These are phyloP conservation scores for Pseudevernia furfuracea DNA, from an alignment of 495 filamentous ascomycete species.

Conservation along the genomic window DNA sequence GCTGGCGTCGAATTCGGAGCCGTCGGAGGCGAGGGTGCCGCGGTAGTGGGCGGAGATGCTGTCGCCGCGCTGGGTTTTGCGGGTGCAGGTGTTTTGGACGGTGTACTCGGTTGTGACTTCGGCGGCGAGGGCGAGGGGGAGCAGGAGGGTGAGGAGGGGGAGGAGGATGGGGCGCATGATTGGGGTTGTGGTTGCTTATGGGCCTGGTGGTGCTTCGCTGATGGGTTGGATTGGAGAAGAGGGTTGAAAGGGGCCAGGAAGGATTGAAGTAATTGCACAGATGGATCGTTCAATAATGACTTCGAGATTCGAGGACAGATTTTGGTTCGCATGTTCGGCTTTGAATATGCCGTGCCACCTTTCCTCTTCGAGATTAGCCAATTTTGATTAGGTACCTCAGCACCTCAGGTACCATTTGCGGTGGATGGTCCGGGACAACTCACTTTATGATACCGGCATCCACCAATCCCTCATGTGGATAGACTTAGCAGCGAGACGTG, in stretches of 20 bases:
- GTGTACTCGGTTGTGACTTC: slow-evolving; percentile 69
- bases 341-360: not conserved
- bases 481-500: no score
- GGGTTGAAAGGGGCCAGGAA: not conserved
- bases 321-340: not conserved
- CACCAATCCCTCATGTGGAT: no score
- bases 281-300: no score
- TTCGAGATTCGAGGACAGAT: not conserved
- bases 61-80: slow-evolving; percentile 71
- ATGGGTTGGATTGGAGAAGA: not conserved
- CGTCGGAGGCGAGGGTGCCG: slow-evolving; percentile 56
- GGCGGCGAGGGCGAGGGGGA: slow-evolving; percentile 21
- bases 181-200: not conserved
- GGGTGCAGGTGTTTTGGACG: slow-evolving; percentile 58
- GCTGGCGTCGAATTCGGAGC: slow-evolving; percentile 49
- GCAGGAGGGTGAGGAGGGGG: slow-evolving; percentile 22
- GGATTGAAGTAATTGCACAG: not conserved
- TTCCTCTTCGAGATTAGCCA: no score
- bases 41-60: slow-evolving; percentile 78
- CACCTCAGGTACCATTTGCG: no score
- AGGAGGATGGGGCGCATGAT: slow-evolving; percentile 8
- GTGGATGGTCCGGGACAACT: no score
- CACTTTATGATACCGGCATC: no score
- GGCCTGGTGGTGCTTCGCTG: not conserved
- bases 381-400: no score